phyloP scores from a whole-genome alignment of 805 yeast species.

The Saccharomycopsis babjevae region DNA sequence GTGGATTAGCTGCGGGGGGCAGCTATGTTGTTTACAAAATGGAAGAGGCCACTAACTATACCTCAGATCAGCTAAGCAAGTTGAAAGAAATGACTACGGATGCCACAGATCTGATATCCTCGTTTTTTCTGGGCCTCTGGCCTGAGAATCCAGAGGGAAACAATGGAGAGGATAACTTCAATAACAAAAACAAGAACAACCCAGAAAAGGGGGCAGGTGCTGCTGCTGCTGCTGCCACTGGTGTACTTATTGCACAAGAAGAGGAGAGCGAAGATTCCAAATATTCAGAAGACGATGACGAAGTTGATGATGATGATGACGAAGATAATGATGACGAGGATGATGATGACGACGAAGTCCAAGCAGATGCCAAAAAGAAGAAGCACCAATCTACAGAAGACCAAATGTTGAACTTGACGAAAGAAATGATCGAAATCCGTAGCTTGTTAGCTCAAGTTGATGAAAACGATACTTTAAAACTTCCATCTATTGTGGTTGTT shows the following conservation, averaged over 20 bases:
- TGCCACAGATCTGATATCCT: conserved; percentile 32
- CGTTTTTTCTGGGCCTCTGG: conserved; percentile 23
- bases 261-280: conserved; percentile 40
- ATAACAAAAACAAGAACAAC: background rate
- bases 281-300: conserved; percentile 34
- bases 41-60: conserved; percentile 69
- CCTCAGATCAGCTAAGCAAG: conserved; percentile 54
- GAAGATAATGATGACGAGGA: conserved; percentile 7
- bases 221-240: conserved; percentile 28
- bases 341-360: conserved; percentile 34
- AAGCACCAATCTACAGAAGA: conserved; percentile 52
- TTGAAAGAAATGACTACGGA: conserved; percentile 54
- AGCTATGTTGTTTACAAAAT: conserved; percentile 87
- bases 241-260: conserved; percentile 23
- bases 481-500: conserved; percentile 92
- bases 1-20: conserved; percentile 90
- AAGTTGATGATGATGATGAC: conserved; percentile 28
- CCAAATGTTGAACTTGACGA: conserved; percentile 80
- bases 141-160: conserved; percentile 32
- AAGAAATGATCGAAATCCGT: conserved; percentile 95
- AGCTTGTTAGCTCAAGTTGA: conserved; percentile 67
- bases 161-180: background rate
- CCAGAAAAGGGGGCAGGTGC: conserved; percentile 53
- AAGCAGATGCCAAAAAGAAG: conserved; percentile 38
- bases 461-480: conserved; percentile 61